phyloP scores from a whole-genome alignment of 2,329 filamentous ascomycete genomes.

The Aspergillus sp. region DNA sequence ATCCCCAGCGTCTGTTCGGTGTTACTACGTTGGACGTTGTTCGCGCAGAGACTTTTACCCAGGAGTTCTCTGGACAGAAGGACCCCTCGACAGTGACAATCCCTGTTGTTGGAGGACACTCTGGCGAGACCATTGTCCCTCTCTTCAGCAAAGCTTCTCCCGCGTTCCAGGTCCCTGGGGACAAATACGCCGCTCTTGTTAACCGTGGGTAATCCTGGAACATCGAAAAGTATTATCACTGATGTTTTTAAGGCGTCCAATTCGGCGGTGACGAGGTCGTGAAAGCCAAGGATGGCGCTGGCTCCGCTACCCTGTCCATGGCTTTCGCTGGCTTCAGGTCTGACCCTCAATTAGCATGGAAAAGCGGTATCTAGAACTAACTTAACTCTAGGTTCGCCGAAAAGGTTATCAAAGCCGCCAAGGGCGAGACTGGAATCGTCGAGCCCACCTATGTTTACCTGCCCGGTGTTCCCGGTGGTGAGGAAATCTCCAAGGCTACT shows the following conservation, averaged over 20 bases:
- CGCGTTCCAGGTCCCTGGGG: conserved; percentile 76
- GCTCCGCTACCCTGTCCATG: conserved; percentile 92
- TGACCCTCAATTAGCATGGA: conserved; percentile 33
- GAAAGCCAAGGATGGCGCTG: conserved; percentile 89
- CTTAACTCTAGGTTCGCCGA: conserved; percentile 74
- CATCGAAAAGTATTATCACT: neutral
- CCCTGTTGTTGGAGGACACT: conserved; percentile 95
- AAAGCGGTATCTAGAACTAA: conserved; percentile 24
- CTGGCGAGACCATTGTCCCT: conserved; percentile 96
- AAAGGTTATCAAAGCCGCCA: conserved; percentile 84
- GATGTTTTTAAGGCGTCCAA: conserved; percentile 67
- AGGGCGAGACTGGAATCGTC: conserved; percentile 89
- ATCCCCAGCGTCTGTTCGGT: conserved; percentile 94
- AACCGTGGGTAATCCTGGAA: conserved; percentile 64
- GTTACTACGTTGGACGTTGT: conserved; percentile 99
- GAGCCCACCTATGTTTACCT: conserved; percentile 98
- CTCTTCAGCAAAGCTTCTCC: conserved; percentile 92
- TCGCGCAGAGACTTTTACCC: conserved; percentile 94
- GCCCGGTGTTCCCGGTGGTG: conserved; percentile 83
- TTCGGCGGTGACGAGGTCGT: conserved; percentile 98
- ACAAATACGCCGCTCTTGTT: conserved; percentile 88
- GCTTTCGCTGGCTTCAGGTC: conserved; percentile 93
- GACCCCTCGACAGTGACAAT: conserved; percentile 82
- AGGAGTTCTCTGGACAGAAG: conserved; percentile 79
- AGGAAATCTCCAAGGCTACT: conserved; percentile 80